Evolutionary conservation across 169 alveolate genomes (phyloP), one percentile per base, ranked within the genome.

Genomic region (Eimeria necatrix): DNA sequence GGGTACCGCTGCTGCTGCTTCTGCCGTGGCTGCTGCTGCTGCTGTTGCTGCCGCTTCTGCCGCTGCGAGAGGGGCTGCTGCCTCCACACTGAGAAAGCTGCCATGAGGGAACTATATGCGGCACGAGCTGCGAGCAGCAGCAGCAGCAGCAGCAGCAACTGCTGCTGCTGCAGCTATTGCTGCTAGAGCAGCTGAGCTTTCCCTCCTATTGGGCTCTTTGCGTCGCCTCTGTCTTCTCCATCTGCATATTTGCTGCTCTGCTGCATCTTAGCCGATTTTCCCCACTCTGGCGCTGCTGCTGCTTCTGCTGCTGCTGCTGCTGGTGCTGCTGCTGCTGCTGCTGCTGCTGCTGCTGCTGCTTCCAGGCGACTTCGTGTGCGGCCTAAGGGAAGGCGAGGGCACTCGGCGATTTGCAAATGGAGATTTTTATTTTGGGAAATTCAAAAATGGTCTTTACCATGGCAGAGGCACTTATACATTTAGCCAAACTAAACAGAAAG

Each of bases 381-480:
- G 98, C 7, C 94, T 92, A 76, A 95, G 98, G 94, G 95, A 97
- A 61, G 99, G 99, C 20, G 98, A 97, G 94, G 99, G 99, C 53
- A 97, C 98, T 52, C 97, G 97, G 88, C 97, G 97, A 56, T 98
- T 98, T 90, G 96, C 97, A 10, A 98, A 98, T 89, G 97, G 98
- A 70, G 99, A 98, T 88, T 96, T 98, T 51, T 98, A 98, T 95
- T 97, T 98, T 78, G 99, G 99, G 24, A 91, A 95, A 60, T 98
- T 99, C 99, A 94, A 94, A 76, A 76, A 97, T 84, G 99, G 99
- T 18, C 96, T 97, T 93, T 98, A 98, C 94, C 96, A 98, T 87
- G 99, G 99, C 78, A 87, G 96, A 51, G 99, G 99, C 12, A 97
- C 98, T 70, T 98, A 97, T 94, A 96, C 97, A 51, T 98, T 97